Evolutionary conservation across 2,329 filamentous ascomycete species (phyloP).

Genomic region (Penicillium sp.): DNA sequence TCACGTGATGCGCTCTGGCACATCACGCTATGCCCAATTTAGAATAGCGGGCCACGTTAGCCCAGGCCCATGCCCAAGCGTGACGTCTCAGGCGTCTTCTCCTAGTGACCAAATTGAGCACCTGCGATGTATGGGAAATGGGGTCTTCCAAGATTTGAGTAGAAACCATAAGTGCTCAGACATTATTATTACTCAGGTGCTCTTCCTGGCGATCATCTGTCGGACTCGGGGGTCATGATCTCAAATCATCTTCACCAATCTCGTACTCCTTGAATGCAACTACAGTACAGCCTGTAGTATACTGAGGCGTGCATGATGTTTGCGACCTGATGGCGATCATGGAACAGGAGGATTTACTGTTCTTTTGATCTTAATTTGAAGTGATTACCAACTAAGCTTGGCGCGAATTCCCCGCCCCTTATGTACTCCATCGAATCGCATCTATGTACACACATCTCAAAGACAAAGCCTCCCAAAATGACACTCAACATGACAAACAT

Average conservation of each 20-base stretch:
- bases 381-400: background rate
- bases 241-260: no score
- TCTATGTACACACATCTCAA: background rate
- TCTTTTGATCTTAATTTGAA: background rate
- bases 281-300: no score
- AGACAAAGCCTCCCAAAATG: background rate
- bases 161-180: background rate
- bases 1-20: conserved; percentile 21
- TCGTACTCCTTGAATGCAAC: no score
- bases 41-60: conserved; percentile 8
- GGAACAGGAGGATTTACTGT: background rate
- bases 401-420: background rate
- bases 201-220: no score
- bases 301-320: no score
- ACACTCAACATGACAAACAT: background rate
- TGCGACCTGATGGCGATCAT: background rate
- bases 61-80: background rate
- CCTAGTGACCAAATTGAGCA: conserved; percentile 22
- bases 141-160: background rate
- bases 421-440: background rate
- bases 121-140: background rate
- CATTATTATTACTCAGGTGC: background rate
- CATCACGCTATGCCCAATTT: conserved; percentile 1
- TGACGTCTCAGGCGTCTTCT: conserved; percentile 8
- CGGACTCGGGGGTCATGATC: no score